phyloP scores from a whole-genome alignment of 306 rosid species.

The Arachis stenosperma region DNA sequence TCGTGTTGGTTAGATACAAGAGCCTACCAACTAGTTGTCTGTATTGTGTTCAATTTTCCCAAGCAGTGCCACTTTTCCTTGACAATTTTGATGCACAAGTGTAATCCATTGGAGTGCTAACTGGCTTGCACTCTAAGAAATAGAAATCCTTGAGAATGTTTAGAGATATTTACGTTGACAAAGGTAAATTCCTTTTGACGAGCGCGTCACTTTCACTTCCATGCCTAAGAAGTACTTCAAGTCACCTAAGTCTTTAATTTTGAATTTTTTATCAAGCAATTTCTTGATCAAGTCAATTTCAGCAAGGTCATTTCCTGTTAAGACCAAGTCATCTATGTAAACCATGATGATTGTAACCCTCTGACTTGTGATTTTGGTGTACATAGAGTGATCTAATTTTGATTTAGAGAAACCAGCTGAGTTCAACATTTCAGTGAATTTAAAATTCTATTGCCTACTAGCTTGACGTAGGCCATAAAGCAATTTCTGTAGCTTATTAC shows the following conservation, averaged over 20 bases:
- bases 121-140: not conserved
- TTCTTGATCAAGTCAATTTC: not conserved
- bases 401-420: not conserved
- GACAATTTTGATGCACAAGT: no score
- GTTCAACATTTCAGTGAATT: not conserved
- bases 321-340: not conserved
- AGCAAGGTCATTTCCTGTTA: not conserved
- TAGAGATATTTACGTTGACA: not conserved
- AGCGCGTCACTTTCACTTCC: not conserved
- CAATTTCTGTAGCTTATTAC: not conserved
- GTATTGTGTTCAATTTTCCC: not conserved
- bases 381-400: not conserved
- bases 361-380: not conserved
- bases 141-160: not conserved
- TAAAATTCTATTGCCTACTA: not conserved
- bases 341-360: not conserved
- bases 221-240: not conserved
- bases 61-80: no score
- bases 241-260: not conserved
- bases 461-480: not conserved
- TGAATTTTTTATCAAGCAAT: not conserved
- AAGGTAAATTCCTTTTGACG: not conserved
- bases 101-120: not conserved
- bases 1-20: no score
- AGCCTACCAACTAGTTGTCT: not conserved